Evolutionary conservation across 441 rosid species (phyloP), one percentile per base, ranked within the genome.

Genomic region (Populus hybrid): DNA sequence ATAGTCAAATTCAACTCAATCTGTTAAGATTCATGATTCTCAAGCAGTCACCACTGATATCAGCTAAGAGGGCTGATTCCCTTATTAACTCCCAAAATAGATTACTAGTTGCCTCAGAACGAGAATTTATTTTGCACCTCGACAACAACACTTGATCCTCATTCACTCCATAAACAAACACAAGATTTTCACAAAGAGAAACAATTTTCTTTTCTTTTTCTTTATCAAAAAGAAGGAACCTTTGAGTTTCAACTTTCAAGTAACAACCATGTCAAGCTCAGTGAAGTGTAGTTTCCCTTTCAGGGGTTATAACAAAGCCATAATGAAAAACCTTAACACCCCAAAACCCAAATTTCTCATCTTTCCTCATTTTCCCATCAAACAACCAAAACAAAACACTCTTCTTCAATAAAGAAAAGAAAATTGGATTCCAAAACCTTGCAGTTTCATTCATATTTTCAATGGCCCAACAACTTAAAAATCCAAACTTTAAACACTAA

Each of bases 151-250:
- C 11, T 56, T 16, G 42, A 40, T 29, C 75, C 50, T 8, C 38
- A 45, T 66, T 76, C 77, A 38, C 72, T 63, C 76, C 31, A 31
- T 36, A 75, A 69, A 12, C 38, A 18, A 63, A 59, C 63, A 64
- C 35, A 77, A 72, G 8, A 26, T n/a, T 65, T 31, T n/a, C 53
- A 36, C 26, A 73, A 2, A 33, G 42, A n/a, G 11, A 1, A 23
- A 6, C 20, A 14, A 7, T 18, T 3, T 3, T 31, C 16, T 18
- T 68, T 18, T 68, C 23, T 40, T 63, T 40, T 10, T 31, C 36
- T 29, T 26, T 21, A 23, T 66, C 9, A n/a, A 53, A 33, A 50
- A 66, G 6, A 56, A 29, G 24, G 11, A 1, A 59, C 38, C 36
- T 64, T 24, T 64, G 9, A 33, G n/a, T 36, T 23, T 35, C 45